A percentile compares a stretch with the other conserved stretches of the same genome.
Evolutionary conservation across 2,329 filamentous ascomycete genomes (phyloP).

Genomic region (Fusarium sp.): DNA sequence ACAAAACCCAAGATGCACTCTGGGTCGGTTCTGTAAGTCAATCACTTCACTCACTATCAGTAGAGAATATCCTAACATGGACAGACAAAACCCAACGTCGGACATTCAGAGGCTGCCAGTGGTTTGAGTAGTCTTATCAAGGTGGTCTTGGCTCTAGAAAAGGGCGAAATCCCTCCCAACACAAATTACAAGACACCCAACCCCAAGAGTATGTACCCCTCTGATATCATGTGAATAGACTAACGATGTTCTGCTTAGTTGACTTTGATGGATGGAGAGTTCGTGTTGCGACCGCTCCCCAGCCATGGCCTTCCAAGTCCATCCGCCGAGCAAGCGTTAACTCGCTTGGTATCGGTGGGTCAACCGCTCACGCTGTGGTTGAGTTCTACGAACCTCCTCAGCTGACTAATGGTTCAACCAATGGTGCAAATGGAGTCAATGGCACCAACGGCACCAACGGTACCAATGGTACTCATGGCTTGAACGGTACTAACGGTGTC

Average conservation of each 20-base stretch:
- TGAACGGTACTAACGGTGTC: background rate
- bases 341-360: slow-evolving; percentile 55
- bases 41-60: background rate
- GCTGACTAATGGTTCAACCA: background rate
- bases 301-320: slow-evolving; percentile 38
- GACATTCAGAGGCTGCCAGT: slow-evolving; percentile 43
- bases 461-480: background rate
- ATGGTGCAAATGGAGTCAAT: background rate
- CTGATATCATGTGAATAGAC: no score
- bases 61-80: slow-evolving; percentile 8
- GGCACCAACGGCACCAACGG: background rate
- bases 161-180: slow-evolving; percentile 41
- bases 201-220: slow-evolving; percentile 37
- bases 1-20: slow-evolving; percentile 40
- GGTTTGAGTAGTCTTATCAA: slow-evolving; percentile 44
- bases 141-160: slow-evolving; percentile 39
- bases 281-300: slow-evolving; percentile 29
- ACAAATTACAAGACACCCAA: slow-evolving; percentile 38
- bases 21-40: slow-evolving; percentile 57
- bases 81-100: slow-evolving; percentile 41
- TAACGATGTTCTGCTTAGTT: slow-evolving; percentile 12
- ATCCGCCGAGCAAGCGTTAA: slow-evolving; percentile 44
- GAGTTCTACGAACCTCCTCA: slow-evolving; percentile 36
- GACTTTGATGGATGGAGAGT: slow-evolving; percentile 40
- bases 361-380: slow-evolving; percentile 55